phyloP scores from a whole-genome alignment of 1,284 basidiomycete species.

The Ustanciosporium gigantosporum region DNA sequence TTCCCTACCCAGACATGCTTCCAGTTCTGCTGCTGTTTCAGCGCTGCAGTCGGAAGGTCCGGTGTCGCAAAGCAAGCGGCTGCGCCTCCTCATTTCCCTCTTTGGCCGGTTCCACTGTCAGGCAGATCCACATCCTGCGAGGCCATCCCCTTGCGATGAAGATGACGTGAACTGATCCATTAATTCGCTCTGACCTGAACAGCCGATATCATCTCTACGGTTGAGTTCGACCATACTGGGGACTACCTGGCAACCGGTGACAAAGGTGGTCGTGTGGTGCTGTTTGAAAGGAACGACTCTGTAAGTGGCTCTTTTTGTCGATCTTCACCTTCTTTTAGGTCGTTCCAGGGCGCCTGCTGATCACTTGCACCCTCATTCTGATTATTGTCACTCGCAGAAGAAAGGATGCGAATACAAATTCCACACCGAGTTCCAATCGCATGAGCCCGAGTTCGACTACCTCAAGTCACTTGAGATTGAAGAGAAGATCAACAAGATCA shows the following conservation, averaged over 20 bases:
- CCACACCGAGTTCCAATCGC: conserved; percentile 99
- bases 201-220: conserved; percentile 78
- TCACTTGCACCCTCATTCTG: background rate
- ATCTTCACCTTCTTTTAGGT: background rate
- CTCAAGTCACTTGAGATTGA: conserved; percentile 99
- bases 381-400: conserved; percentile 68
- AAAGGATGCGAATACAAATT: conserved; percentile 99
- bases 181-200: too few species aligned
- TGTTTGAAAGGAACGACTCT: conserved; percentile 97
- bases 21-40: too few species aligned
- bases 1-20: too few species aligned
- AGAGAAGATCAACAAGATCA: conserved; percentile 99
- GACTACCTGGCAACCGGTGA: conserved; percentile 99
- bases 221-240: conserved; percentile 99
- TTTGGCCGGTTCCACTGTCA: too few species aligned
- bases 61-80: too few species aligned
- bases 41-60: too few species aligned
- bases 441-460: conserved; percentile 99
- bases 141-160: too few species aligned
- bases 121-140: too few species aligned
- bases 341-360: background rate
- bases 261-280: conserved; percentile 94
- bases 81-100: too few species aligned
- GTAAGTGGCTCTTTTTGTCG: conserved; percentile 66
- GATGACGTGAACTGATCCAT: too few species aligned